Evolutionary conservation across 352 stramenopile genomes (phyloP).

Genomic region (Globisporangium cylindrosporum): DNA sequence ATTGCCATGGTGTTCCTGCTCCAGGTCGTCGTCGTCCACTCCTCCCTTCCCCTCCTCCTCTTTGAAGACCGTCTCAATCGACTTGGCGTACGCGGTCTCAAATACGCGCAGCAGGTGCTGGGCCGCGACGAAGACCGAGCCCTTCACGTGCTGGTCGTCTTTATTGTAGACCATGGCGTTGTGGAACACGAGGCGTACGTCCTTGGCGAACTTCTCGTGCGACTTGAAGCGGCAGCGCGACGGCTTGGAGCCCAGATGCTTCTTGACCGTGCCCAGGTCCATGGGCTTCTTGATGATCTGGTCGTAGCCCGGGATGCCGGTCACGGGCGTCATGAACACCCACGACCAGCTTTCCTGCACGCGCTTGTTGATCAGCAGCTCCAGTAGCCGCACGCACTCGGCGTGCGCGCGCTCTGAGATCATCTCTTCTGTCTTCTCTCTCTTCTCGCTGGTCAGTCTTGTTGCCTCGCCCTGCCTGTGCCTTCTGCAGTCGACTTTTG

Average conservation of each 20-base stretch:
- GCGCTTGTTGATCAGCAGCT: slow-evolving; percentile 74
- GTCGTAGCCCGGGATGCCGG: slow-evolving; percentile 62
- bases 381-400: slow-evolving; percentile 78
- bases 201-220: slow-evolving; percentile 78
- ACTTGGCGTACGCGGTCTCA: slow-evolving; percentile 77
- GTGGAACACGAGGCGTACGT: slow-evolving; percentile 82
- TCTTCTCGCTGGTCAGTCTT: neutral
- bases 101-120: slow-evolving; percentile 81
- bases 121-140: slow-evolving; percentile 74
- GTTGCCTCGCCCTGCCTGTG: neutral
- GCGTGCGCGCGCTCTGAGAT: slow-evolving; percentile 72
- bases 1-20: slow-evolving; percentile 4
- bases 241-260: slow-evolving; percentile 71
- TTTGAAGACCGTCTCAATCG: slow-evolving; percentile 58
- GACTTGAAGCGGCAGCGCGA: slow-evolving; percentile 85
- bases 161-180: slow-evolving; percentile 83
- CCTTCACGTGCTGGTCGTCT: slow-evolving; percentile 67
- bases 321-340: slow-evolving; percentile 81
- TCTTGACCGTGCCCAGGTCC: slow-evolving; percentile 75
- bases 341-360: slow-evolving; percentile 86
- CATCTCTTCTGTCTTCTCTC: slow-evolving; percentile 23
- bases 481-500: too few relatives aligned
- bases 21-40: slow-evolving; percentile 9
- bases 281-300: slow-evolving; percentile 81
- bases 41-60: slow-evolving; percentile 3